Conservation (phyloP, 768 basidiomycete species). For the Leccinum fibrillosum region DNA sequence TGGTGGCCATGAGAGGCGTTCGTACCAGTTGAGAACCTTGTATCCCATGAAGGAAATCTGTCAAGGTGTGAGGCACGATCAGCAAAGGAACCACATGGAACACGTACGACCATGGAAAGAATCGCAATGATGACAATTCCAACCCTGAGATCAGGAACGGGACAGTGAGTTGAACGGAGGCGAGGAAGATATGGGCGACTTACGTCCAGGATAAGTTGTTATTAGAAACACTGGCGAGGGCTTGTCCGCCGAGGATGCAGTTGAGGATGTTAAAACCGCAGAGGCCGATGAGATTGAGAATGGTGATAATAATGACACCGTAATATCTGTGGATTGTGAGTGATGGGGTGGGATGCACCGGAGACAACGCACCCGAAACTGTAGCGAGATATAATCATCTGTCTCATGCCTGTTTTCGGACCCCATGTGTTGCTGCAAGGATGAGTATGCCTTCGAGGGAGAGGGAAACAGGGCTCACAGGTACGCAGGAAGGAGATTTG, state of each 20-base stretch:
- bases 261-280: conserved; percentile 66
- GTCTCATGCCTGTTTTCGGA: conserved; percentile 73
- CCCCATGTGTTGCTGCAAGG: conserved; percentile 59
- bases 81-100: not conserved
- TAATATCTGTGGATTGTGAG: conserved; percentile 40
- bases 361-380: conserved; percentile 48
- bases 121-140: conserved; percentile 78
- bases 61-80: not conserved
- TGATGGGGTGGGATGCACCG: conserved; percentile 19
- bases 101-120: conserved; percentile 57
- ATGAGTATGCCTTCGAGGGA: not conserved
- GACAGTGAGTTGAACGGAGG: conserved; percentile 6
- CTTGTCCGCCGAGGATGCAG: conserved; percentile 67
- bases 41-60: conserved; percentile 67
- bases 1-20: conserved; percentile 74
- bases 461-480: conserved; percentile 38
- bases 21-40: conserved; percentile 67
- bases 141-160: conserved; percentile 42
- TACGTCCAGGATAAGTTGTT: conserved; percentile 51
- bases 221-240: conserved; percentile 54
- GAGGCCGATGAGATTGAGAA: conserved; percentile 56
- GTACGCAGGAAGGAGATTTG: conserved; percentile 55
- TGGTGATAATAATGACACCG: conserved; percentile 48
- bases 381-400: conserved; percentile 75
- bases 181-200: conserved; percentile 15